A percentile compares a stretch with the other conserved stretches of the same genome.
phyloP scores from a whole-genome alignment of 106 monocot species.

The Dioscorea dumetorum region DNA sequence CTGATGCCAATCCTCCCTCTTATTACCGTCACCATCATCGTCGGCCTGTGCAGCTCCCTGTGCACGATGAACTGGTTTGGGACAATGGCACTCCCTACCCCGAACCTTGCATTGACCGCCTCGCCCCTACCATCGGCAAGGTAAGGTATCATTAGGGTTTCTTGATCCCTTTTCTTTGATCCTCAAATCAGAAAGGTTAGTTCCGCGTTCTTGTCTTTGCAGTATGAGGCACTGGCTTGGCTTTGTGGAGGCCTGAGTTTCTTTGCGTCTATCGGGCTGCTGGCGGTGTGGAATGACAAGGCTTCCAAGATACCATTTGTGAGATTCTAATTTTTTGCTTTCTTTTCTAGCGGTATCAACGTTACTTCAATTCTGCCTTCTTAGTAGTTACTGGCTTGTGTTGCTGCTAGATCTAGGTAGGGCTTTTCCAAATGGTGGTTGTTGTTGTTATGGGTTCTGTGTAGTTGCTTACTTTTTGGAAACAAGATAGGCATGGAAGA shows the following conservation, averaged over 20 bases:
- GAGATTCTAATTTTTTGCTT: constrained; percentile 9
- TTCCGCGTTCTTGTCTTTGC: background rate
- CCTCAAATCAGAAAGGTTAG: background rate
- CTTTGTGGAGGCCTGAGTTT: constrained; percentile 80
- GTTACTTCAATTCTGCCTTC: no score
- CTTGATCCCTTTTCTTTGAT: no score
- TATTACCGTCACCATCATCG: no score
- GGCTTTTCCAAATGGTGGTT: no score
- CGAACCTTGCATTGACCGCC: constrained; percentile 86
- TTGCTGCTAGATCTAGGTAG: no score
- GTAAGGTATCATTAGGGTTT: constrained; percentile 16
- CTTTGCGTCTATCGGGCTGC: constrained; percentile 64
- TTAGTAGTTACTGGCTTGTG: no score
- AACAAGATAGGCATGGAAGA: no score
- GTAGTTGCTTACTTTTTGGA: no score
- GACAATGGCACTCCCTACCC: constrained; percentile 92
- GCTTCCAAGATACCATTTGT: constrained; percentile 95
- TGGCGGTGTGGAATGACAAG: constrained; percentile 88
- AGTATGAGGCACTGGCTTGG: constrained; percentile 97
- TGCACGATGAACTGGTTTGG: constrained; percentile 78
- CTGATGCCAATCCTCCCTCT: no score
- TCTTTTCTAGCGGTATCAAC: background rate
- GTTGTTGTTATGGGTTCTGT: no score
- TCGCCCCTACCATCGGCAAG: constrained; percentile 81
- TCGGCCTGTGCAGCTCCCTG: constrained; percentile 35